Evolutionary conservation across 331 rosid genomes (phyloP).

Genomic region (Arachis monticola): DNA sequence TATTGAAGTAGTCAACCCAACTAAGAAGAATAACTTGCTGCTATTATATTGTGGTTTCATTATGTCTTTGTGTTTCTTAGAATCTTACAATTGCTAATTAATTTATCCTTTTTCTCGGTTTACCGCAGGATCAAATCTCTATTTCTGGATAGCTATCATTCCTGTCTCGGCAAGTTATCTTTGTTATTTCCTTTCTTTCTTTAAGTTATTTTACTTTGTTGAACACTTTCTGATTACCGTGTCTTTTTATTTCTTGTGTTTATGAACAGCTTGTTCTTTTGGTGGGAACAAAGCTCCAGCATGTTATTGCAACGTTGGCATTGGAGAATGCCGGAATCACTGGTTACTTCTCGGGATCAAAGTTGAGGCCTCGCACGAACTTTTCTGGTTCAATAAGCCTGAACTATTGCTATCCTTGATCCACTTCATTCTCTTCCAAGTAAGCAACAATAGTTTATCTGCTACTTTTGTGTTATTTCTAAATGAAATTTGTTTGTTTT

Average conservation of each 20-base stretch:
- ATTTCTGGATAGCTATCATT: slow-evolving; percentile 85
- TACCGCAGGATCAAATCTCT: slow-evolving; percentile 74
- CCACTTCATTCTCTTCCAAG: slow-evolving; percentile 84
- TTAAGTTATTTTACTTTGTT: background rate
- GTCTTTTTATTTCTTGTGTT: background rate
- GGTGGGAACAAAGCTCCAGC: slow-evolving; percentile 78
- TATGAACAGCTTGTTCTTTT: slow-evolving; percentile 68
- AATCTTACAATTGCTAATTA: slow-evolving; percentile 11
- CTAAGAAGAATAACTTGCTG: background rate
- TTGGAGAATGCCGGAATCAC: slow-evolving; percentile 71
- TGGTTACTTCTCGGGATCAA: slow-evolving; percentile 47
- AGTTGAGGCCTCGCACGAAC: slow-evolving; percentile 76
- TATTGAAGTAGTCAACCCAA: background rate
- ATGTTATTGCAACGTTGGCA: slow-evolving; percentile 72
- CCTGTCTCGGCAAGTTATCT: slow-evolving; percentile 63
- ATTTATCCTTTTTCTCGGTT: slow-evolving; percentile 12
- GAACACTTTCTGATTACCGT: too few relatives aligned
- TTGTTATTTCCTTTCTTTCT: slow-evolving; percentile 14
- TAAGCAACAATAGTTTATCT: slow-evolving; percentile 1
- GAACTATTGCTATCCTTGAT: slow-evolving; percentile 71
- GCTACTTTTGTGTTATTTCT: background rate
- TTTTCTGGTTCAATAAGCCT: slow-evolving; percentile 88
- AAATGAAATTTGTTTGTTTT: too few relatives aligned
- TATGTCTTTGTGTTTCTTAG: slow-evolving; percentile 26
- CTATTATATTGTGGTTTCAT: background rate